Percentiles rank a stretch among this genome's conserved stretches.
phyloP scores from a whole-genome alignment of 495 filamentous ascomycete species.

The Penicilliopsis zonata region DNA sequence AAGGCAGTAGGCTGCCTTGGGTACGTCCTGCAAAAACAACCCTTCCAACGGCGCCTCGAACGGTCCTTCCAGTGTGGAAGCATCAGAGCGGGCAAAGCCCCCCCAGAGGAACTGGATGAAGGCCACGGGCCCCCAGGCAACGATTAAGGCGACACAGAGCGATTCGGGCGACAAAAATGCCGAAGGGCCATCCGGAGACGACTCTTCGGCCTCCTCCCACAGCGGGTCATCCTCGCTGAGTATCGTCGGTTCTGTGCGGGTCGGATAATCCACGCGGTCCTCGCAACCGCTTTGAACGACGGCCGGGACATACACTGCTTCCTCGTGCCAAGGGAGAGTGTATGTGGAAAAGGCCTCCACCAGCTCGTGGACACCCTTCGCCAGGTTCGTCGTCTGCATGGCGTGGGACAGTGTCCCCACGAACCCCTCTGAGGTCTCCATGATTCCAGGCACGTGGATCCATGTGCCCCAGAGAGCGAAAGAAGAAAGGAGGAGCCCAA shows the following conservation, averaged over 20 bases:
- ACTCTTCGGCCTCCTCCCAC: constrained; percentile 3
- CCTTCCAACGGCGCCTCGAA: neutral
- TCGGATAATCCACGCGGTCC: neutral
- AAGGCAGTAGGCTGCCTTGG: constrained; percentile 2
- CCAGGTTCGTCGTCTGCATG: neutral
- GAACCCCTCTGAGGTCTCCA: constrained; percentile 2
- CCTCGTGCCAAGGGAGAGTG: neutral
- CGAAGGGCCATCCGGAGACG: neutral
- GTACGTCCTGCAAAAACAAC: neutral
- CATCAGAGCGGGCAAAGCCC: neutral
- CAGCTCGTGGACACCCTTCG: constrained; percentile 1
- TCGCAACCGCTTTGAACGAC: neutral
- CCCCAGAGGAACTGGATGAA: constrained; percentile 1
- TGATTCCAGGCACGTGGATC: constrained; percentile 5
- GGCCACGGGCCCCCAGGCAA: neutral
- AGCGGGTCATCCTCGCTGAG: constrained; percentile 1
- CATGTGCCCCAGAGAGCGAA: constrained; percentile 5
- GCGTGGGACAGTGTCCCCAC: constrained; percentile 2
- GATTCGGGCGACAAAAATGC: neutral
- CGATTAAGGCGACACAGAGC: neutral
- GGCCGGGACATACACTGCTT: neutral
- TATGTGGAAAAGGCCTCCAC: constrained; percentile 1
- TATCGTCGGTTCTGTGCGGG: neutral
- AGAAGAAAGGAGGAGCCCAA: constrained; percentile 3
- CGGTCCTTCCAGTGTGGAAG: constrained; percentile 3